phyloP scores from a whole-genome alignment of 2,329 filamentous ascomycete species.

The Penicillium fuscoglaucum region DNA sequence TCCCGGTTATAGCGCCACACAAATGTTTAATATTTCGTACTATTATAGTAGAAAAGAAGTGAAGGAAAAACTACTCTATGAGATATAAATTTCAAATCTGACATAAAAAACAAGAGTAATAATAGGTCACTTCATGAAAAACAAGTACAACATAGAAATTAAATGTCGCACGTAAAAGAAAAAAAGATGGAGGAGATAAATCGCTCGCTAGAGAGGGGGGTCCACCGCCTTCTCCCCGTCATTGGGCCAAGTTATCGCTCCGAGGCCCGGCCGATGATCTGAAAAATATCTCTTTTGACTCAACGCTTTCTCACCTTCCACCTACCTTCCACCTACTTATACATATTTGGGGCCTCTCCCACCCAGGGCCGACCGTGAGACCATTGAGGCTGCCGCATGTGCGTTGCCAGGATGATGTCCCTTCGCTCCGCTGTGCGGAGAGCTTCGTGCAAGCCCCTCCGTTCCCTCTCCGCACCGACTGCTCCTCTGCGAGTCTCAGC shows the following conservation, averaged over 20 bases:
- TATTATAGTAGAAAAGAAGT: neutral
- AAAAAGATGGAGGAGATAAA: slow-evolving; percentile 6
- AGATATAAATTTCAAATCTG: neutral
- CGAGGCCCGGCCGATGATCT: slow-evolving; percentile 26
- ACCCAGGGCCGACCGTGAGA: slow-evolving; percentile 15
- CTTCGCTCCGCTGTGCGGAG: slow-evolving; percentile 48
- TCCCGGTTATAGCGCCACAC: neutral
- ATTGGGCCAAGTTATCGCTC: slow-evolving; percentile 24
- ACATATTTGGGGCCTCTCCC: slow-evolving; percentile 20
- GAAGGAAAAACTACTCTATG: neutral
- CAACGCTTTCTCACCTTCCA: slow-evolving; percentile 13
- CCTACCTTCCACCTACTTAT: slow-evolving; percentile 5
- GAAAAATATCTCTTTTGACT: slow-evolving; percentile 26
- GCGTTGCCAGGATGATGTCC: slow-evolving; percentile 45
- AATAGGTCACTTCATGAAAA: neutral
- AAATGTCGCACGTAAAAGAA: slow-evolving; percentile 7
- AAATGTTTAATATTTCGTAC: neutral
- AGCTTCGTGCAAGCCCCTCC: slow-evolving; percentile 45
- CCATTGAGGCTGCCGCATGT: slow-evolving; percentile 44
- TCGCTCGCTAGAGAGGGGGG: slow-evolving; percentile 18
- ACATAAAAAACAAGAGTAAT: neutral
- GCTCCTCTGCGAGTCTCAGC: slow-evolving; percentile 32
- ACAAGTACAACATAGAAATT: neutral
- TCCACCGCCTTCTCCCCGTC: slow-evolving; percentile 21
- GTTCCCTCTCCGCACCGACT: slow-evolving; percentile 42